Base-by-base conservation (phyloP, 1,139 yeast genomes). In the Taphrina wiesneri region DNA sequence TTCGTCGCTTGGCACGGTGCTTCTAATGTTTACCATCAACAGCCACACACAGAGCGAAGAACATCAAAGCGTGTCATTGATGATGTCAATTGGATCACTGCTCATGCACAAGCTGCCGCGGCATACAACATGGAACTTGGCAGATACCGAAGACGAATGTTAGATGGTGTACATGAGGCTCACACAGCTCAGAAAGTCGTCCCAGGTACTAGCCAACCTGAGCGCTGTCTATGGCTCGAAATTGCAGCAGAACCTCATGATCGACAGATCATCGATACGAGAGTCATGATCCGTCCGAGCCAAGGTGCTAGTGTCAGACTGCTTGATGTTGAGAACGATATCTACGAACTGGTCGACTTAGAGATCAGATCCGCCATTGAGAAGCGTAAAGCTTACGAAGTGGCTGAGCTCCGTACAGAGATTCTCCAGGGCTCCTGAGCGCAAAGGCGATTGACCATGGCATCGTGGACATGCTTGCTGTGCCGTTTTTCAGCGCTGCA, bases 11-110 rank as follows among this genome's bases (percentile, higher is more conserved):
- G 84, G 84, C 82, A 80, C 69, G 83, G 82, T 43, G 83, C 83
- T 2, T 75, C 81, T 54, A 72, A 78, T 26, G 79, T 79, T 41
- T 77, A 79, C 70, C 81, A 80, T 69, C 75, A 77, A 63, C 57
- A 52, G 32, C 57, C 64, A 30, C 52, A 60, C 45, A 54, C 51
- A 54, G 70, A 46, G 63, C 71, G 62, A 67, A 66, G 61, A 68
- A 70, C 66, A 28, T 63, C 67, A 30, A 74, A 73, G 72, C 78
- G 69, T 72, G 75, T 77, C 43, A 75, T 83, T 54, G 82, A 86
- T 17, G 91, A 89, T 70, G 88, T 86, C 36, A 86, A 89, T 64
- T 93, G 98, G 97, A 83, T 90, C 79, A 84, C 84, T 72, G 93
- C 90, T 74, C 91, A 90, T 71, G 96, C 97, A 0, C 77, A 82